These are phyloP conservation scores for Eucalyptus microcorys DNA, from an alignment of 345 rosid species.

Conservation along the genomic window DNA sequence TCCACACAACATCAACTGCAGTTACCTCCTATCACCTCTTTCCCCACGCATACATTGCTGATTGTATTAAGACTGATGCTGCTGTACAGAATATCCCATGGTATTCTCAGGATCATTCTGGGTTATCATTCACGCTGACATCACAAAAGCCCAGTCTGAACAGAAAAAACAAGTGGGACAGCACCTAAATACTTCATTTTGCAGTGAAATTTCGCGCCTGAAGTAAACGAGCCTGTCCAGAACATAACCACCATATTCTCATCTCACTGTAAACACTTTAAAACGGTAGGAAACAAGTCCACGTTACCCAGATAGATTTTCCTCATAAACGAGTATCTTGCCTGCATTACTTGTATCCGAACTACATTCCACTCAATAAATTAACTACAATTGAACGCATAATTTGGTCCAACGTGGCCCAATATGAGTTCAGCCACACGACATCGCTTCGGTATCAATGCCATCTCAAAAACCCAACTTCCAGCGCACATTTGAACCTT, in stretches of 20 bases:
- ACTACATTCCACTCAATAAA: not conserved
- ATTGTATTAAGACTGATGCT: not conserved
- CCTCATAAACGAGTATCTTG: not conserved
- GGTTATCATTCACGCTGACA: not conserved
- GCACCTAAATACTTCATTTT: not conserved
- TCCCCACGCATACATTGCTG: not conserved
- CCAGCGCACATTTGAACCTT: not conserved
- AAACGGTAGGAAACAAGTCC: not conserved
- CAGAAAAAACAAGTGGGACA: not conserved
- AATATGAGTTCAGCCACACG: not conserved
- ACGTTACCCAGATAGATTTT: not conserved
- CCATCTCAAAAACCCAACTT: not conserved
- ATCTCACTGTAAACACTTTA: not conserved
- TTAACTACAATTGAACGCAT: not conserved
- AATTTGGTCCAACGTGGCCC: not conserved
- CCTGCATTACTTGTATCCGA: not conserved
- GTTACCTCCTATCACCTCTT: not conserved
- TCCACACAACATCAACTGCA: not conserved
- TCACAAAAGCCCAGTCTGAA: not conserved
- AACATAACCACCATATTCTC: not conserved
- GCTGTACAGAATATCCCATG: not conserved
- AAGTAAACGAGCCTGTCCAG: not conserved
- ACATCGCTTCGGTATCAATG: not conserved
- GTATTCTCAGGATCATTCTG: not conserved
- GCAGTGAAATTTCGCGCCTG: not conserved